Evolutionary conservation across 306 rosid species (phyloP), one percentile per base, ranked within the genome.

Genomic region (Betula pendula): DNA sequence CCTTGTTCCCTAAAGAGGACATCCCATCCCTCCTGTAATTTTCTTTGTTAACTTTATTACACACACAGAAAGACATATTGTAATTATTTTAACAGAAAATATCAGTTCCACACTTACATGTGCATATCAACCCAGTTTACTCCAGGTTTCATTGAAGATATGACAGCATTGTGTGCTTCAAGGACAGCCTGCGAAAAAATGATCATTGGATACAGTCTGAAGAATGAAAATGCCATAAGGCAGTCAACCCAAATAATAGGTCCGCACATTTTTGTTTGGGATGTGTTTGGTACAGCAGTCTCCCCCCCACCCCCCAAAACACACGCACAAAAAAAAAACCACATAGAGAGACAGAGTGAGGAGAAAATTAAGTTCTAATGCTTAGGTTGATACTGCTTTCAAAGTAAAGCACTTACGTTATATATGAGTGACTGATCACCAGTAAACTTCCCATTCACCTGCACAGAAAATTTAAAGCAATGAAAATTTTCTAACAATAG

Each of bases 361-460:
- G 45, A 42, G 45, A 42, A 42, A 45, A 45, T 45, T 45, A 13
- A 3, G 49, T 9, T 3, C 49, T 10, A 45, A 9, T 11, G 14
- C 49, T 45, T 45, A 56, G 25, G 15, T 20, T 24, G 25, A 56
- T 24, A 11, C 71, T 62, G 40, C 68, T 31, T 10, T 31, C 14
- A 31, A 33, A 33, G 38, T 48, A 77, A 49, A 62, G 71, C 20
- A 89, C 91, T 89, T 85, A 94, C 98, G 43, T 70, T 85, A 77
- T 94, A 91, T 79, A 94, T 77, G 71, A 91, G 88, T 10, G 84
- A 84, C 67, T 94, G 98, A n/a, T 94, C 96, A 20, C 81, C 75
- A 15, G 94, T 80, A 88, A 94, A 94, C 90, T 87, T 90, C 53
- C 98, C 94, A 79, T 94, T 91, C 77, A 91, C 86, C 98, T 94